Conservation (phyloP, 2,329 filamentous ascomycete genomes). For the Aschersonia sp. region DNA sequence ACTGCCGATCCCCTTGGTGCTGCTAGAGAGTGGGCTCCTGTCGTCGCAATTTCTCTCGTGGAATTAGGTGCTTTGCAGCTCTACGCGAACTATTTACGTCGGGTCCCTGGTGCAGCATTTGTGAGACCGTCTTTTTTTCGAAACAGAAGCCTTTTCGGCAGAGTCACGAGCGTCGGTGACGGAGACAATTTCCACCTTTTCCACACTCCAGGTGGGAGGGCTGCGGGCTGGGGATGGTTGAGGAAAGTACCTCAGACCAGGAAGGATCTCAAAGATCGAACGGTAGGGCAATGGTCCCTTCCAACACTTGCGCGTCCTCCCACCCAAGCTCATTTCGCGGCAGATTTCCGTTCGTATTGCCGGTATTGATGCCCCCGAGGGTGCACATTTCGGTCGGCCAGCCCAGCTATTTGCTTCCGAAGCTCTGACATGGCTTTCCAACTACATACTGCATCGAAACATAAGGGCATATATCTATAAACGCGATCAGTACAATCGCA, state of each 20-base stretch:
- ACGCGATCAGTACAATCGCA: slow-evolving; percentile 81
- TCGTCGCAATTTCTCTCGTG: slow-evolving; percentile 21
- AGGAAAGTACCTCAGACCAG: slow-evolving; percentile 56
- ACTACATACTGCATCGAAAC: slow-evolving; percentile 53
- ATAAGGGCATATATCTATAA: slow-evolving; percentile 75
- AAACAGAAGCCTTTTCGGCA: slow-evolving; percentile 62
- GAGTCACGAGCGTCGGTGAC: slow-evolving; percentile 88
- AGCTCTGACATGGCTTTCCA: slow-evolving; percentile 65
- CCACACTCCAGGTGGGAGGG: slow-evolving; percentile 81
- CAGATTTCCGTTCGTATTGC: slow-evolving; percentile 82
- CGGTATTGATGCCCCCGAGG: slow-evolving; percentile 84
- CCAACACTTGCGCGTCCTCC: background rate
- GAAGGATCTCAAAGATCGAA: slow-evolving; percentile 58
- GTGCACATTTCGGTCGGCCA: slow-evolving; percentile 79
- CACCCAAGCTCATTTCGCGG: background rate
- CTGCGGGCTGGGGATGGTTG: slow-evolving; percentile 87
- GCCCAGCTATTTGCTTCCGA: slow-evolving; percentile 75
- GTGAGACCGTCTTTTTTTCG: slow-evolving; percentile 65
- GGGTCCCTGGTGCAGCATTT: slow-evolving; percentile 64
- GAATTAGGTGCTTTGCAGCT: slow-evolving; percentile 28
- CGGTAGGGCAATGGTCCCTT: slow-evolving; percentile 35
- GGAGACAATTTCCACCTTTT: slow-evolving; percentile 91
- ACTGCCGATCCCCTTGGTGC: slow-evolving; percentile 16
- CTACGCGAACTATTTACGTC: slow-evolving; percentile 66
- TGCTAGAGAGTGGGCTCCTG: slow-evolving; percentile 24